Percentiles rank a stretch among this genome's conserved stretches.
These are phyloP conservation scores for Solanum hybrid DNA, from an alignment of 305 asterid genomes.

Conservation along the genomic window DNA sequence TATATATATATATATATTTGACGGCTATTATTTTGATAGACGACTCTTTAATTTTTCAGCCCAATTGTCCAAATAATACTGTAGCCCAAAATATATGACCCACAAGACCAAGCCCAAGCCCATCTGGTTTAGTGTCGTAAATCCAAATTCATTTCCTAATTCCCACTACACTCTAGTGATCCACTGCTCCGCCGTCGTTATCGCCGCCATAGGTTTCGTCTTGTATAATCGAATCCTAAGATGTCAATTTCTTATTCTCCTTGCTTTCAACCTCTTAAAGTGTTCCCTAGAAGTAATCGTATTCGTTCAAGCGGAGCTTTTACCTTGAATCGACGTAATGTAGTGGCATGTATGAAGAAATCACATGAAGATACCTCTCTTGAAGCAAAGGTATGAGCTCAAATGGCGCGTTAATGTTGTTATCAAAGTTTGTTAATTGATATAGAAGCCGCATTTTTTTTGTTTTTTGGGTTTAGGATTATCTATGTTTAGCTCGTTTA, in stretches of 20 bases:
- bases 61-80: not conserved
- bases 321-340: slow-evolving; percentile 4
- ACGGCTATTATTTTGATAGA: not conserved
- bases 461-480: not conserved
- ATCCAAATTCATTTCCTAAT: not conserved
- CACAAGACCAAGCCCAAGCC: not conserved
- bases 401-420: not conserved
- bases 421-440: not conserved
- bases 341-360: slow-evolving; percentile 24
- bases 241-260: slow-evolving; percentile 30
- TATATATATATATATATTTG: too few relatives aligned
- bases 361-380: slow-evolving; percentile 15
- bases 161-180: not conserved
- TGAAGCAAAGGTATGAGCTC: slow-evolving; percentile 35
- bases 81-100: not conserved
- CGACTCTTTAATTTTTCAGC: not conserved
- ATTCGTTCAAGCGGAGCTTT: slow-evolving; percentile 5
- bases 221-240: not conserved
- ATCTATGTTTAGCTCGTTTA: not conserved
- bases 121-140: not conserved
- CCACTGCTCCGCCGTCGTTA: not conserved
- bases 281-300: slow-evolving; percentile 9
- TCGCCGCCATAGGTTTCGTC: not conserved
- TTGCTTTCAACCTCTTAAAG: slow-evolving; percentile 28
- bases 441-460: not conserved